Evolutionary conservation across 768 basidiomycete genomes (phyloP).

Genomic region (Suillus decipiens): DNA sequence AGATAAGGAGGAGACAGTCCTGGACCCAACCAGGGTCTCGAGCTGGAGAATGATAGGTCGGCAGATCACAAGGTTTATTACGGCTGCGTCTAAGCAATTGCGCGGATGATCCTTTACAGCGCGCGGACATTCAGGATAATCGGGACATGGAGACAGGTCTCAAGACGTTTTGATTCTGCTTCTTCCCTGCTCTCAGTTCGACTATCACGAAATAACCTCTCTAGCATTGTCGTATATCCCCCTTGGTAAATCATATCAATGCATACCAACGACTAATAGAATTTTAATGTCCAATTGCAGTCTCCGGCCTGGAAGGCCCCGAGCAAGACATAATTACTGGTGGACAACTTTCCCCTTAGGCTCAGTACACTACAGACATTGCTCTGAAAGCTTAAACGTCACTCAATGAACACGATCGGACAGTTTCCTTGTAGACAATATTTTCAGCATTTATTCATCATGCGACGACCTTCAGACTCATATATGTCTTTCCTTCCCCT

Average conservation of each 20-base stretch:
- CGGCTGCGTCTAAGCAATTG: background rate
- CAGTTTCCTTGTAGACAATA: background rate
- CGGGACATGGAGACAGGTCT: background rate
- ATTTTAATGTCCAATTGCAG: no score
- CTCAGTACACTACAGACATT: no score
- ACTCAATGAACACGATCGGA: background rate
- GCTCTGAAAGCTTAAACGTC: no score
- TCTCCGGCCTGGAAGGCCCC: no score
- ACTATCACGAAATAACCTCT: background rate
- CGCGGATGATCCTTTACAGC: background rate
- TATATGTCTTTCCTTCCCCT: slow-evolving; percentile 22
- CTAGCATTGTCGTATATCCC: background rate
- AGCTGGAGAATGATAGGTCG: background rate
- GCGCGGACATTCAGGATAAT: background rate
- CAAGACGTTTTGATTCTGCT: background rate
- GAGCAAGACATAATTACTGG: no score
- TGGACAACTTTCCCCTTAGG: background rate
- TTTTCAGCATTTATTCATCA: background rate
- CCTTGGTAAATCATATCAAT: background rate
- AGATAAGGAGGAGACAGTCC: slow-evolving; percentile 17
- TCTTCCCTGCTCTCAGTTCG: background rate
- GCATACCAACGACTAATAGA: no score
- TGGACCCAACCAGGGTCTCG: background rate
- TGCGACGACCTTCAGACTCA: slow-evolving; percentile 31
- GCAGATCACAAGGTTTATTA: background rate